phyloP scores from a whole-genome alignment of 805 yeast species.

The Ogataea methylovora region DNA sequence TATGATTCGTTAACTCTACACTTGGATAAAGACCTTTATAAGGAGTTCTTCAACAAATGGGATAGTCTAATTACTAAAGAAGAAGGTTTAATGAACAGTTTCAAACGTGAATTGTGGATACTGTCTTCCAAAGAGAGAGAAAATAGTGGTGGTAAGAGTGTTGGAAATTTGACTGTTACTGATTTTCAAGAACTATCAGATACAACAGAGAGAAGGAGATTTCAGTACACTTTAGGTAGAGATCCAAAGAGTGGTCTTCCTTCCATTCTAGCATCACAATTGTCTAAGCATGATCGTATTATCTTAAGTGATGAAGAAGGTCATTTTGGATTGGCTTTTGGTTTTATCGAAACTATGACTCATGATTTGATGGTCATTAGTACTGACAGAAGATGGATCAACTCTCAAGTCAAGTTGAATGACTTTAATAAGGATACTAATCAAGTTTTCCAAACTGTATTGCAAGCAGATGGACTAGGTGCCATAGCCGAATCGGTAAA shows the following conservation, averaged over 20 bases:
- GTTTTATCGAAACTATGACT: constrained; percentile 40
- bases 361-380: constrained; percentile 38
- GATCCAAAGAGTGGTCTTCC: constrained; percentile 5
- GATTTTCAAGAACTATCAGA: constrained; percentile 18
- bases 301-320: constrained; percentile 76
- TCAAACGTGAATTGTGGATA: constrained; percentile 65
- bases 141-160: constrained; percentile 45
- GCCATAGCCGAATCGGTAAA: constrained; percentile 4
- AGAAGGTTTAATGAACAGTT: constrained; percentile 46
- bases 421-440: constrained; percentile 36
- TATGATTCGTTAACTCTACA: constrained; percentile 46
- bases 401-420: constrained; percentile 28
- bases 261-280: constrained; percentile 34
- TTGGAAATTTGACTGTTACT: constrained; percentile 42
- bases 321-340: constrained; percentile 66
- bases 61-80: constrained; percentile 66
- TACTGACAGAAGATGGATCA: constrained; percentile 43
- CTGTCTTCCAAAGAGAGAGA: constrained; percentile 54
- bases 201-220: constrained; percentile 15
- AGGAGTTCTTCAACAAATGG: constrained; percentile 64
- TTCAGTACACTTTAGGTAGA: constrained; percentile 44
- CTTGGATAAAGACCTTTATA: constrained; percentile 34
- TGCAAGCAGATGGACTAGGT: constrained; percentile 17
- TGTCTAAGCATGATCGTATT: constrained; percentile 53
- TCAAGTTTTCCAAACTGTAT: constrained; percentile 46